Conservation (phyloP, 2,329 filamentous ascomycete genomes). For the Hirsutella thompsonii region DNA sequence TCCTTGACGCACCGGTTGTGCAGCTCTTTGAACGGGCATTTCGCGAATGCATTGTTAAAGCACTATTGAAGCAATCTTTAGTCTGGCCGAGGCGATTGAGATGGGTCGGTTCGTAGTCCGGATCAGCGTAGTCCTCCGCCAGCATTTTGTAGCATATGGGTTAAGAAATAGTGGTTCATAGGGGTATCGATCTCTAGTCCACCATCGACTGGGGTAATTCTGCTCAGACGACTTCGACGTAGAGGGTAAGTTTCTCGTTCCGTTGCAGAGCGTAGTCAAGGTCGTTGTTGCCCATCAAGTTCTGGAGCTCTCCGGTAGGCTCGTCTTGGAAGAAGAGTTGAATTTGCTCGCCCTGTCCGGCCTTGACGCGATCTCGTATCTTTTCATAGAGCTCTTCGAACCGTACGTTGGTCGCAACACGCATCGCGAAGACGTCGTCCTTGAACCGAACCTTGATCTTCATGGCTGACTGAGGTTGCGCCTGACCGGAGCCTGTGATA, state of each 20-base stretch:
- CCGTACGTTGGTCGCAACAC: slow-evolving; percentile 69
- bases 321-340: slow-evolving; percentile 82
- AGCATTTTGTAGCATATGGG: no score
- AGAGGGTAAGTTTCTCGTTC: slow-evolving; percentile 78
- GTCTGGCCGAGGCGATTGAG: no score
- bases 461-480: slow-evolving; percentile 37
- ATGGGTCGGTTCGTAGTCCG: no score
- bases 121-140: no score
- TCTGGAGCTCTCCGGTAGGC: slow-evolving; percentile 58
- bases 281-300: slow-evolving; percentile 68
- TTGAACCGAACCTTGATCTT: slow-evolving; percentile 96
- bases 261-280: slow-evolving; percentile 67
- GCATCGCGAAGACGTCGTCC: slow-evolving; percentile 81
- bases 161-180: no score
- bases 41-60: no score
- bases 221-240: slow-evolving; percentile 42
- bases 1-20: no score
- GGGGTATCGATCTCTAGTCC: background rate
- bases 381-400: slow-evolving; percentile 72
- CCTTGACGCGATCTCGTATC: slow-evolving; percentile 70
- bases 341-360: slow-evolving; percentile 55
- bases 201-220: background rate
- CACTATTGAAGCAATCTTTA: no score
- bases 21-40: no score
- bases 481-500: slow-evolving; percentile 4